Evolutionary conservation across 441 rosid genomes (phyloP), one percentile per base, ranked within the genome.

Genomic region (Populus hybrid): DNA sequence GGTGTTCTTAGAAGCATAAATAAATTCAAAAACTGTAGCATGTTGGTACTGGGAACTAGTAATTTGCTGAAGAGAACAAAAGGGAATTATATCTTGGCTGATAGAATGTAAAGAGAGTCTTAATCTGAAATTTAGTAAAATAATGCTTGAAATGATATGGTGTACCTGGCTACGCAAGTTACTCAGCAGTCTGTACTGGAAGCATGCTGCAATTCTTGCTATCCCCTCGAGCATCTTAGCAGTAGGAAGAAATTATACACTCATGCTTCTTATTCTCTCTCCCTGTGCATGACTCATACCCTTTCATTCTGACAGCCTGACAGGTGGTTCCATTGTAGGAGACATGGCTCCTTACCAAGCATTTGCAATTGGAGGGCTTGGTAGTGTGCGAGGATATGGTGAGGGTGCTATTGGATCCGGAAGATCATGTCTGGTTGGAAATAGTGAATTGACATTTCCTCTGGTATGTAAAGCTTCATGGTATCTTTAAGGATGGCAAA

Each of bases 341-440:
- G 98, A 93, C 85, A 95, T 95, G 97, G 97, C 99, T 82, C 98
- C 99, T 82, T 92, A 93, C 86, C 99, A 93, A 85, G 95, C 99
- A 76, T 95, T 95, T 89, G 86, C 98, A 79, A 85, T 95, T 74
- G 99, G 99, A 35, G 99, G 99, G 79, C 75, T 89, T 63, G 93
- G 92, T 75, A 92, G 94, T 76, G 97, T 95, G n/a, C 87, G 97
- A 67, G 98, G 99, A 42, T 93, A 93, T 81, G 99, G 99, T 72
- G 97, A 95, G 42, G 99, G 98, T 8, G 97, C 94, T 78, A 88
- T 93, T 85, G 99, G 98, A 86, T 91, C 92, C 5, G 99, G 99
- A 57, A 88, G 98, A 76, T 91, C 98, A 21, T 95, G 98, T 85
- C 85, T 95, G 72, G 89, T 93, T 79, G 93, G 94, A 73, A 95